Evolutionary conservation across 257 asterid species (phyloP), one percentile per base, ranked within the genome.

Genomic region (Hygrophila difformis): DNA sequence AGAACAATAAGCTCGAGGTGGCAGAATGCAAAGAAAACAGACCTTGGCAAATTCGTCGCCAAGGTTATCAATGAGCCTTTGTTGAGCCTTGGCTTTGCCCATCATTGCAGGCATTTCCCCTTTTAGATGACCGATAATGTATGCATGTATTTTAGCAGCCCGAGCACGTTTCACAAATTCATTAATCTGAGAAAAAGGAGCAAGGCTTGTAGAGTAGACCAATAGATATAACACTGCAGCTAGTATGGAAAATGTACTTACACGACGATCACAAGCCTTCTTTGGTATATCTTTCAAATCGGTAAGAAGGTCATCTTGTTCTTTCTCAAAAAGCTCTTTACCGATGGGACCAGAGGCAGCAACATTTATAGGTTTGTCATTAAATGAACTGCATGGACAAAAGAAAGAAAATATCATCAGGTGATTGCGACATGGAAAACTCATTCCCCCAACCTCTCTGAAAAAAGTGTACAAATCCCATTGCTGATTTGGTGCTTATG

Each of bases 41-140:
- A 80, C 97, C 96, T 89, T 89, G 6, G 73, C 93, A 6, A 89
- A 89, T 58, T 77, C 97, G 14, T 66, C 77, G 10, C 62, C 58
- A 15, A 89, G 77, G 57, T 85, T 80, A 53, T 89, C 96, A 6
- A 85, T 61, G 53, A 89, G 94, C 64, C 65, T 85, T 67, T 89
- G 94, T 50, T 89, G 97, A 13, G 94, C 38, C 77, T 89, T 85
- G 18, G 96, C 81, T 64, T 89, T 89, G 50, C 97, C 97, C 76
- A 89, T 82, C 96, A 89, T 79, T 23, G 91, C 87, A 56, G 97
- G 97, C 97, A 89, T 89, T 61, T 86, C 94, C 62, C 65, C 79
- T 66, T 61, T 89, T 28, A 89, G 67, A 73, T 89, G 97, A 50
- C 94, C 59, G 15, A 89, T 82, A 3, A 89, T 85, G 67, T 75